Percentiles rank a stretch among this genome's conserved stretches.
Conservation (phyloP, 2,329 filamentous ascomycete genomes). For the Fusarium longipes region DNA sequence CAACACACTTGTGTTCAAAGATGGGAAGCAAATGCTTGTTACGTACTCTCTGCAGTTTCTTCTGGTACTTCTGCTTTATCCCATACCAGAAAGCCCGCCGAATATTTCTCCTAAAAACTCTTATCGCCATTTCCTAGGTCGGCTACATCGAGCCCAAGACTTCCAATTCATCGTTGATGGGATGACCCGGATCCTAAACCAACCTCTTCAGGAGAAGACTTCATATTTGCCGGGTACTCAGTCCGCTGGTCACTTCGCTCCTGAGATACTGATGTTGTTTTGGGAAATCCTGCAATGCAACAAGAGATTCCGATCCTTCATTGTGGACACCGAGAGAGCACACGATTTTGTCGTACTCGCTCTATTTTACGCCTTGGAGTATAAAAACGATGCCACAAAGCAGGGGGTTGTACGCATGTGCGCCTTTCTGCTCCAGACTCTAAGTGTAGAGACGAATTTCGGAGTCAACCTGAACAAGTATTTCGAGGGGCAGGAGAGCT, state of each 20-base stretch:
- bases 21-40: constrained; percentile 88
- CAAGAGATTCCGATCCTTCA: constrained; percentile 94
- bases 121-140: constrained; percentile 91
- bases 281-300: constrained; percentile 99
- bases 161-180: constrained; percentile 98
- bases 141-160: constrained; percentile 91
- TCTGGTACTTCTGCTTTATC: constrained; percentile 86
- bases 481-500: constrained; percentile 88
- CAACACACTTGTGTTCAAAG: constrained; percentile 90
- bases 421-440: constrained; percentile 93
- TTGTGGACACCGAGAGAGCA: constrained; percentile 92
- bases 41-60: constrained; percentile 92
- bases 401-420: constrained; percentile 97
- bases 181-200: constrained; percentile 91
- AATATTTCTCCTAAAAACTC: constrained; percentile 82
- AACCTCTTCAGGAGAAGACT: constrained; percentile 87
- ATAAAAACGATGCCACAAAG: constrained; percentile 85
- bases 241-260: constrained; percentile 83
- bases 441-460: constrained; percentile 93
- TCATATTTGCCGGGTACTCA: constrained; percentile 91
- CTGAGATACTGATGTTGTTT: constrained; percentile 96
- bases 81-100: constrained; percentile 80
- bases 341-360: constrained; percentile 93
- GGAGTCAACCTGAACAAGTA: constrained; percentile 88
- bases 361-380: constrained; percentile 91